Base-by-base conservation (phyloP, 345 rosid genomes). In the Citropsis articulata region DNA sequence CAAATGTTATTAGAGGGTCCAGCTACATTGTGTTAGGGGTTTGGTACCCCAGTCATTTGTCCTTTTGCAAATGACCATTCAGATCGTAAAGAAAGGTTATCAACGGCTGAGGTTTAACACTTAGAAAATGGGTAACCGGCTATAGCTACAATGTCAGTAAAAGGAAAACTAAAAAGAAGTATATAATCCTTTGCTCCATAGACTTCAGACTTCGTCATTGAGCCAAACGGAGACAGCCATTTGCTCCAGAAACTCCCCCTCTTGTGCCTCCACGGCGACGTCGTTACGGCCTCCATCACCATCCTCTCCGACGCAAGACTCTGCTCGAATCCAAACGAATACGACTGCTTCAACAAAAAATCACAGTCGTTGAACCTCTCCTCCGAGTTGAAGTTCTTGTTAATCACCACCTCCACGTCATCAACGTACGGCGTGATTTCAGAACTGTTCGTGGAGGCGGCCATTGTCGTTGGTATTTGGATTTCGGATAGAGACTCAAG, bases 271-370 rank as follows among this genome's bases (percentile, higher is more conserved):
- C 97, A 90, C 0, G 98, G 98, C 2, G 98, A 93, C 9, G 90
- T 90, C 60, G 98, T 91, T 27, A 86, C 82, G 1, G 97, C 83
- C 78, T 93, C 98, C 81, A 80, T 85, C 40, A 85, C 81, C 82
- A 89, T 86, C 79, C 94, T 90, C 79, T 93, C 97, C 45, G 97
- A 86, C 7, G 87, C 86, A 0, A 86, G 72, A 71, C 91, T 90
- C 75, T 98, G 83, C 84, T 93, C 98, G 83, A 87, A 92, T 1
- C 92, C 97, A 64, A 93, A 93, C 0, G 99, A 95, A 73, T 92
- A 90, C 0, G 96, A 95, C 50, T 96, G 75, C 82, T 93, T 95
- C 76, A 95, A 67, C 67, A 81, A 60, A 53, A 85, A 53, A 66
- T 80, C 87, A 22, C 83, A 80, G 9, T 85, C 89, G 40, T 79